These are phyloP conservation scores for Solanum sejunctum DNA, from an alignment of 257 asterid species.

Conservation along the genomic window DNA sequence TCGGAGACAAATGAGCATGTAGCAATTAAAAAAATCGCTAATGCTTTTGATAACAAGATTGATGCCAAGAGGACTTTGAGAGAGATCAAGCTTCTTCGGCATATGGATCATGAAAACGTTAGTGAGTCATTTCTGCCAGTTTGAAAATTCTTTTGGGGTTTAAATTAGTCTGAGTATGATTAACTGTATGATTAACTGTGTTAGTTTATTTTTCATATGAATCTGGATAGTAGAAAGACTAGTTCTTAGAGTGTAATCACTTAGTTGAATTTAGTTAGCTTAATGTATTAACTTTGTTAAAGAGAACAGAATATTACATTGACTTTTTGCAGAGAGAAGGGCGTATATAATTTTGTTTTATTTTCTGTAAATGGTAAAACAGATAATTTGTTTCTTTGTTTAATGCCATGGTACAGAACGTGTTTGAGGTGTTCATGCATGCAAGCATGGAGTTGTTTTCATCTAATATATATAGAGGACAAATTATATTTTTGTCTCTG, in stretches of 20 bases:
- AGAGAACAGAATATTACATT: neutral
- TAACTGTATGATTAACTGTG: neutral
- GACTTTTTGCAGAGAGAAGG: neutral
- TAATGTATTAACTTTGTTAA: neutral
- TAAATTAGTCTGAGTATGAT: neutral
- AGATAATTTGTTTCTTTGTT: neutral
- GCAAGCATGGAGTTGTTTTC: neutral
- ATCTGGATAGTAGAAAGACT: neutral
- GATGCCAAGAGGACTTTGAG: conserved; percentile 98
- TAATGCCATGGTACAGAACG: neutral
- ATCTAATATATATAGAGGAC: neutral
- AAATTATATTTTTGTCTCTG: neutral
- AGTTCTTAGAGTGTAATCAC: neutral
- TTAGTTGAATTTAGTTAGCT: neutral
- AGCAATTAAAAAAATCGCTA: conserved; percentile 88
- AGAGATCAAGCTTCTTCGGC: conserved; percentile 97
- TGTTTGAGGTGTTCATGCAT: neutral
- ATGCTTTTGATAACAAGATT: conserved; percentile 89
- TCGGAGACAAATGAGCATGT: conserved; percentile 91
- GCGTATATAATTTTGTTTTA: neutral
- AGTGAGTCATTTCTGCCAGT: conserved; percentile 15
- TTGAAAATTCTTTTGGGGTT: neutral
- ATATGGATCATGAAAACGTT: conserved; percentile 99
- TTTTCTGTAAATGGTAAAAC: neutral
- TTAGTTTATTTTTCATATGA: neutral